Evolutionary conservation across 805 yeast species (phyloP).

Genomic region (Kluyveromyces lactis): DNA sequence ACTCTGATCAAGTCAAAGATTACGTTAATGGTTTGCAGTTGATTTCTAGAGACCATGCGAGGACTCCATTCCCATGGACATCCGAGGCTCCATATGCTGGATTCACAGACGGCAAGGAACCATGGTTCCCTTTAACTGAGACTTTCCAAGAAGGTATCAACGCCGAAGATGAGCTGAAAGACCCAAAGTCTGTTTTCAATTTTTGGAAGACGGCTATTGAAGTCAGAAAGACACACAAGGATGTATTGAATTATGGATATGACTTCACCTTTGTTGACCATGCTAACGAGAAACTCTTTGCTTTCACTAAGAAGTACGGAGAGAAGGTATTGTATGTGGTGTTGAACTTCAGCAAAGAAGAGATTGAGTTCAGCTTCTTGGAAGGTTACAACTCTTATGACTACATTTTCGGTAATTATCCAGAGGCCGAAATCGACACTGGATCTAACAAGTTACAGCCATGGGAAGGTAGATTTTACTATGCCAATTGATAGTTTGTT

Average conservation of each 20-base stretch:
- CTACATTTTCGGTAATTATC: constrained; percentile 27
- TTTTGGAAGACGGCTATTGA: constrained; percentile 39
- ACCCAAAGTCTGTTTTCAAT: constrained; percentile 37
- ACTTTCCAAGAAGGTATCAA: constrained; percentile 40
- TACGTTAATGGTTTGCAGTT: constrained; percentile 31
- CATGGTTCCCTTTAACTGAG: constrained; percentile 48
- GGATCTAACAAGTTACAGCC: constrained; percentile 28
- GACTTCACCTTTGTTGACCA: constrained; percentile 36
- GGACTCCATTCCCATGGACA: constrained; percentile 51
- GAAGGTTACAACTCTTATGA: constrained; percentile 17
- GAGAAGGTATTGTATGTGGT: constrained; percentile 32
- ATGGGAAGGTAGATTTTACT: constrained; percentile 39
- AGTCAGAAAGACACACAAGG: constrained; percentile 37
- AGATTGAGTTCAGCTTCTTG: constrained; percentile 26
- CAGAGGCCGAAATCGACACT: constrained; percentile 21
- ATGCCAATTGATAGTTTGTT: background rate
- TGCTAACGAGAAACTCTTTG: constrained; percentile 35
- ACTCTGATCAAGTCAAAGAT: constrained; percentile 21
- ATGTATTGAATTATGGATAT: constrained; percentile 38
- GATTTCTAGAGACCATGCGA: constrained; percentile 43
- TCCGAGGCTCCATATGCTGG: constrained; percentile 37
- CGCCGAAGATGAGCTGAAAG: constrained; percentile 37
- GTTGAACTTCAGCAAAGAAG: constrained; percentile 35
- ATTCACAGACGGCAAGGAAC: constrained; percentile 36
- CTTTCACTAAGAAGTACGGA: constrained; percentile 33